Evolutionary conservation across 2,329 filamentous ascomycete genomes (phyloP), one percentile per base, ranked within the genome.

Genomic region (Scorias spongiosa): DNA sequence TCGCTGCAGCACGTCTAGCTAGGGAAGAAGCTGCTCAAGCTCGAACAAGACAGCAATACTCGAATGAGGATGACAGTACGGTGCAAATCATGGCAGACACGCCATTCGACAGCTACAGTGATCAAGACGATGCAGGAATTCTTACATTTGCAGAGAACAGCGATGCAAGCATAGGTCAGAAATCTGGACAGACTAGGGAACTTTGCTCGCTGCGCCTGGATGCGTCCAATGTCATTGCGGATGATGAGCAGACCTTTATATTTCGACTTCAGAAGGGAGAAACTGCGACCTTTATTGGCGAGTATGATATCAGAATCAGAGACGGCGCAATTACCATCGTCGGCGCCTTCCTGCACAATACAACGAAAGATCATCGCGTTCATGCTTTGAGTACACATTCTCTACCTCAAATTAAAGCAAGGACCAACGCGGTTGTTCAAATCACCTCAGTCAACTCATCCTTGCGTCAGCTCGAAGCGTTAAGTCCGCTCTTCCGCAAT

Each of bases 401-500:
- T 12, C 15, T 36, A 9, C 32, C 32, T 12, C 32, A 12, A 36
- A 15, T 36, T 5, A 36, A 12, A 36, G 32, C 32, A 36, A 12
- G 32, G 15, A 4, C 32, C 32, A 15, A 36, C 9, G 77, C 83
- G 1, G 61, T 89, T 1, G 81, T 81, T 1, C 74, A 81, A 1
- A 68, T 89, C 29, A 65, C 75, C 40, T 76, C 54, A 11, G 66
- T 63, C 8, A 63, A 70, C 2, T 59, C 58, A 11, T 65, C 65
- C 0, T 49, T 86, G 10, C 66, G 68, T 12, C 64, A 67, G 1
- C 58, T 89, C 12, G 73, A 71, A 1, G 66, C 57, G 8, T 60
- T 86, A 2, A 84, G 78, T 1, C 80, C 82, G 0, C 59, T 82
- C 0, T 87, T 83, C 51, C 69, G 70, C 14, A 72, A 69, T 29